phyloP scores from a whole-genome alignment of 805 yeast genomes.

The Saccharomycopsis microspora region DNA sequence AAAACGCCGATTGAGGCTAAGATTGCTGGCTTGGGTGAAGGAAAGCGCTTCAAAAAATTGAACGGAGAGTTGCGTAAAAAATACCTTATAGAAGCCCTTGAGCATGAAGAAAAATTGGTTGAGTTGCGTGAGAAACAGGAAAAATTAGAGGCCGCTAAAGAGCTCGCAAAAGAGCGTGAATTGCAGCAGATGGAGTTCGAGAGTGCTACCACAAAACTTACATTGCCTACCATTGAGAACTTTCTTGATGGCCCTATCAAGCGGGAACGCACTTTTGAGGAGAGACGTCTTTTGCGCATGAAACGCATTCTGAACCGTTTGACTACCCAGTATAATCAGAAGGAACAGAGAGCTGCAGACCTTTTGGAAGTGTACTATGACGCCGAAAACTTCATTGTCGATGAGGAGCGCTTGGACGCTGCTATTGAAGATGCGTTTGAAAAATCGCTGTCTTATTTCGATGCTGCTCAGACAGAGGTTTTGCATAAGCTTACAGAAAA shows the following conservation, averaged over 20 bases:
- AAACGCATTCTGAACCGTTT: constrained; percentile 63
- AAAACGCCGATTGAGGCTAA: constrained; percentile 13
- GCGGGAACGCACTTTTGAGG: constrained; percentile 63
- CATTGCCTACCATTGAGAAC: constrained; percentile 71
- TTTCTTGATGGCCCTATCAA: constrained; percentile 59
- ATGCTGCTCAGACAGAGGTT: constrained; percentile 2
- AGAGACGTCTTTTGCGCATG: constrained; percentile 39
- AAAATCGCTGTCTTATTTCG: constrained; percentile 1
- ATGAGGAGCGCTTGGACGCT: constrained; percentile 50
- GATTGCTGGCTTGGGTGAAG: background rate
- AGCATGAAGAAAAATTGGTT: constrained; percentile 29
- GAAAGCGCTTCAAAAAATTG: constrained; percentile 35
- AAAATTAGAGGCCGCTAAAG: constrained; percentile 24
- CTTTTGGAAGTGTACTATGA: constrained; percentile 65
- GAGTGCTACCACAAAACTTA: constrained; percentile 38
- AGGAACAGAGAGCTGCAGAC: constrained; percentile 41
- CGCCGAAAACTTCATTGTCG: constrained; percentile 56
- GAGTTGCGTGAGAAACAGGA: constrained; percentile 24
- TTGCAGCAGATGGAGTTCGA: constrained; percentile 23
- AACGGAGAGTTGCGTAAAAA: constrained; percentile 60
- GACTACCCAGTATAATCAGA: constrained; percentile 36
- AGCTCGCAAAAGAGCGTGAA: constrained; percentile 19
- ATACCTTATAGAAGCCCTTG: constrained; percentile 53
- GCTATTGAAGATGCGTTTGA: constrained; percentile 47
- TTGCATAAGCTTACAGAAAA: constrained; percentile 1